Base-by-base conservation (phyloP, 2,329 filamentous ascomycete species). In the Curvularia sp. region DNA sequence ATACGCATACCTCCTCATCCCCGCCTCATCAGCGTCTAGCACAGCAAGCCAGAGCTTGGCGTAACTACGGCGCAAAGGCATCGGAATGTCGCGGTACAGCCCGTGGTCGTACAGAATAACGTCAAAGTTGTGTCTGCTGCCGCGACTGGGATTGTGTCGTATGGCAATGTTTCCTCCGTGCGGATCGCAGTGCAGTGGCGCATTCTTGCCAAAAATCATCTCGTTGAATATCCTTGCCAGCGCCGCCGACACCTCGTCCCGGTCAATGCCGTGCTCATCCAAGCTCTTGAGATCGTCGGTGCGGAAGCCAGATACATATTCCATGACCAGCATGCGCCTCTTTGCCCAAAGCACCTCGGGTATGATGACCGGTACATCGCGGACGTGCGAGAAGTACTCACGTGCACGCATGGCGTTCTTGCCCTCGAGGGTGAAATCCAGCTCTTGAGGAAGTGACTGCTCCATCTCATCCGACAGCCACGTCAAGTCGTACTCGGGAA, bases 31-130 rank as follows among this genome's bases (percentile, higher is more conserved):
- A 0, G 90, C 90, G 67, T 98, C 92, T 52, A 99, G 90, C 24
- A 99, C 92, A 5, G 95, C 93, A 10, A 99, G 87, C 95, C 95
- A 99, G 75, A 99, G 90, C 78, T 97, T 96, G 52, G 95, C 95
- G 71, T 99, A 99, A 18, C 89, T 91, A 24, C 93, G 87, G 52
- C 93, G 89, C 28, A 97, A 79, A 1, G 86, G 80, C 56, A 88
- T 82, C 0, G 93, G 91, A 52, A 98, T 98, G 67, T 96, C 92
- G 57, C 96, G 90, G 78, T 99, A 99, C 2, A 99, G 84, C 2
- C 95, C 96, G 76, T 99, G 95, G 73, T 99, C 95, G 80, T 99
- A 99, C 3, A 99, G 85, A 55, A 99, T 89, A 53, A 99, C 86
- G 74, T 99, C 95, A 72, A 99, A 99, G 77, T 98, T 98, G 39